Base-by-base conservation (phyloP, 148 eudicot species). In the Beta vulgaris region DNA sequence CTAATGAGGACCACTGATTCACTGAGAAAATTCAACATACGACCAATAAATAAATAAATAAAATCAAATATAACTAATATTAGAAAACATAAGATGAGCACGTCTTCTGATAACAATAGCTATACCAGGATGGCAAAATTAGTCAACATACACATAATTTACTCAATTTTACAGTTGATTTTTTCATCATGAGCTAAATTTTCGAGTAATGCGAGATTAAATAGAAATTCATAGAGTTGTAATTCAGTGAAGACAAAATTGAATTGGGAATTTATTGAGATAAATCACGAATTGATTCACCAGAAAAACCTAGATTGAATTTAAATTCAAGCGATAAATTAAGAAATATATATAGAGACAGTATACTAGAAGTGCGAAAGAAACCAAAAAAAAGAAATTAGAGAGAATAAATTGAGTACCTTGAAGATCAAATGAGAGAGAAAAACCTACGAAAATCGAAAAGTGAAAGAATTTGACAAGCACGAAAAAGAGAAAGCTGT, bases 1-100 rank as follows among this genome's bases (percentile, higher is more conserved):
- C 62, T 31, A 37, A 72, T 66, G 7, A 67, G 19, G 51, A 57
- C 77, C 62, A 73, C 73, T 37, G 54, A 53, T 42, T n/a, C 37
- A 34, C 37, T 53, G 21, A 44, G 73, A 79, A 49, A 23, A 58
- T 57, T 57, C 73, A 67, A 73, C n/a, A 49, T 40, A 72, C 29
- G 49, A 32, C 31, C 29, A 13, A 23, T 8, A 26, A 72, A n/a
- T 18, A 48, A 36, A 64, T 26, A 6, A 64, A 59, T 26, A 6
- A 36, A 11, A 37, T 28, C 49, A 25, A 64, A 53, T 23, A 36
- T 40, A 36, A 26, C 36, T 51, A 18, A 4, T 36, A 75, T 18
- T 36, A 1, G 31, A n/a, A 51, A 43, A 49, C 48, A 19, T 62
- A 54, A 48, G 31, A 26, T 49, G 34, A 74, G 6, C 78, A 76